phyloP scores from a whole-genome alignment of 208 protist species.

The Crithidia thermophila region DNA sequence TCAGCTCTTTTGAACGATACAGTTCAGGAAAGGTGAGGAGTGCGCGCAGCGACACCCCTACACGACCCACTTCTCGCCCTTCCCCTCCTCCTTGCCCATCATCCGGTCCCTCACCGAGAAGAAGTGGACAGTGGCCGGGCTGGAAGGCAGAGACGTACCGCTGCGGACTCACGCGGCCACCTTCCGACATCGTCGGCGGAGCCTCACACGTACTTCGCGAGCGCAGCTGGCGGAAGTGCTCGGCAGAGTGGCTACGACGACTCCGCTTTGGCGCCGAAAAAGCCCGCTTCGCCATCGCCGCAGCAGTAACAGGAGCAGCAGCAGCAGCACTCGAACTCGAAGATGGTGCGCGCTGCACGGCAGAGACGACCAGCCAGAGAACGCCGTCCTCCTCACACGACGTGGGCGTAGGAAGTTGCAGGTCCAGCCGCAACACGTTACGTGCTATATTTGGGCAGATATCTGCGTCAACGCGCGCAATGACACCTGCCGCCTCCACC shows the following conservation, averaged over 20 bases:
- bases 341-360: too few species aligned
- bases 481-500: not conserved
- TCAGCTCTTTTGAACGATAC: slow-evolving; percentile 34
- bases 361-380: slow-evolving; percentile 9
- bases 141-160: not conserved
- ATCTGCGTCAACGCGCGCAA: not conserved
- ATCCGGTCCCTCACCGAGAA: too few species aligned
- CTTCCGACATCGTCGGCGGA: not conserved
- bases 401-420: not conserved
- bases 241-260: not conserved
- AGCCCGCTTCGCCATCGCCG: not conserved
- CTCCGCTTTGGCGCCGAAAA: not conserved
- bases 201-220: not conserved
- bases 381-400: not conserved
- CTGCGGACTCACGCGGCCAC: not conserved
- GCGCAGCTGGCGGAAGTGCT: slow-evolving; percentile 8
- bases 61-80: not conserved
- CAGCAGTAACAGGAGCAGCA: not conserved
- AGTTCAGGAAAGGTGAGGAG: slow-evolving; percentile 27
- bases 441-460: not conserved
- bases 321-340: too few species aligned
- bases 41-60: slow-evolving; percentile 3
- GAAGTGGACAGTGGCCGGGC: not conserved
- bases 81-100: too few species aligned
- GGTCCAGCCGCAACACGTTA: slow-evolving; percentile 14